Conservation (phyloP, 2,329 filamentous ascomycete species). For the Fusarium dimerum region DNA sequence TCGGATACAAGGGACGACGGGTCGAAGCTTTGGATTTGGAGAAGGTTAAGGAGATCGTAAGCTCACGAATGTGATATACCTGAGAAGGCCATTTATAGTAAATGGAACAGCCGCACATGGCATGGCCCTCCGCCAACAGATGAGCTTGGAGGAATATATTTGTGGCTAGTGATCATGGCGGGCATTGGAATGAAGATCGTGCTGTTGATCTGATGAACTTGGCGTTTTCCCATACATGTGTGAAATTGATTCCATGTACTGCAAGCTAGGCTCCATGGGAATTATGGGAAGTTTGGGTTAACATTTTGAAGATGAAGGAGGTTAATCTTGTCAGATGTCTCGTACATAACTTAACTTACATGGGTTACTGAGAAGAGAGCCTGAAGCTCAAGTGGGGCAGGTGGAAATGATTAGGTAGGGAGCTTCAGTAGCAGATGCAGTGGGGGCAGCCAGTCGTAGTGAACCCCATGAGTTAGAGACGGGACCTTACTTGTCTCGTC, state of each 20-base stretch:
- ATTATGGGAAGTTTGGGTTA: too few species aligned
- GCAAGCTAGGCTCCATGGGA: too few species aligned
- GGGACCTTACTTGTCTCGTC: slow-evolving; percentile 8
- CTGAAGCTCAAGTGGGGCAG: background rate
- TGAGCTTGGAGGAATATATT: background rate
- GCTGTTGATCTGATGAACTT: too few species aligned
- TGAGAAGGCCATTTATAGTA: background rate
- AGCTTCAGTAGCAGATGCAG: background rate
- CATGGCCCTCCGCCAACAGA: background rate
- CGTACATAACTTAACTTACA: too few species aligned
- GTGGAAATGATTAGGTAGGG: background rate
- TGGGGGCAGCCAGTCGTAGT: background rate
- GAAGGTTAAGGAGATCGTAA: slow-evolving; percentile 46
- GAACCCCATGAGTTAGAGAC: slow-evolving; percentile 26
- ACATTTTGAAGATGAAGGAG: too few species aligned
- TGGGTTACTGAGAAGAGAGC: too few species aligned
- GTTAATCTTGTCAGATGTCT: too few species aligned
- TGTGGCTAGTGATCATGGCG: too few species aligned
- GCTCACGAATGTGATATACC: background rate
- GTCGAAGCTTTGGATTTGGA: slow-evolving; percentile 53
- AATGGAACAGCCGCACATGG: background rate
- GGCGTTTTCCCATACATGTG: too few species aligned
- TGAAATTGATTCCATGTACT: too few species aligned
- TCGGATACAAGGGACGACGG: slow-evolving; percentile 50
- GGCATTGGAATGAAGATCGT: too few species aligned